These are phyloP conservation scores for Bondarzewia mesenterica DNA, from an alignment of 1,284 basidiomycete species.

Conservation along the genomic window DNA sequence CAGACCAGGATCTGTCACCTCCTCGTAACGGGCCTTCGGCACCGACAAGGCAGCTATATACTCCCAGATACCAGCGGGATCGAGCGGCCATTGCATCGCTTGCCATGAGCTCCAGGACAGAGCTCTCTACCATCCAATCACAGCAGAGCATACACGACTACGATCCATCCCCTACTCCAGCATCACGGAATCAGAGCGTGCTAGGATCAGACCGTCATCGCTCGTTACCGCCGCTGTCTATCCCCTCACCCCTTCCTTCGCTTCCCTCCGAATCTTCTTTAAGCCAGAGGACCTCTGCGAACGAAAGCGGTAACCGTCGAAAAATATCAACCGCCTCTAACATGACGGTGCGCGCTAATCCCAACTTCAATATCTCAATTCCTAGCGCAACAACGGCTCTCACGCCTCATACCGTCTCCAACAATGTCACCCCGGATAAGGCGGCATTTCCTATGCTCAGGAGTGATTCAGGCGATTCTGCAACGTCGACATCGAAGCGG, in stretches of 20 bases:
- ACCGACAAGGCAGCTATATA: constrained; percentile 39
- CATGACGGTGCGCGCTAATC: constrained; percentile 42
- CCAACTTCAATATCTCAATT: constrained; percentile 38
- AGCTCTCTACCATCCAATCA: constrained; percentile 29
- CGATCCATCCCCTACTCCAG: constrained; percentile 63
- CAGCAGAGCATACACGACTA: constrained; percentile 36
- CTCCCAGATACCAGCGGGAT: constrained; percentile 36
- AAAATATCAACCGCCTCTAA: constrained; percentile 42
- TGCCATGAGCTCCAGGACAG: constrained; percentile 11
- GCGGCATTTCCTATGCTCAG: constrained; percentile 34
- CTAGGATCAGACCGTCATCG: constrained; percentile 26
- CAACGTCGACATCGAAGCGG: constrained; percentile 16
- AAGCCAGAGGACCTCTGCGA: constrained; percentile 19
- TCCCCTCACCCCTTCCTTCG: constrained; percentile 50
- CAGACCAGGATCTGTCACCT: constrained; percentile 14
- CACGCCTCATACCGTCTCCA: constrained; percentile 56
- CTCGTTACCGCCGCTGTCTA: constrained; percentile 37
- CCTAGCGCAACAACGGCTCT: constrained; percentile 60
- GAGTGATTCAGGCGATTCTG: constrained; percentile 31
- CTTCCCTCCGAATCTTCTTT: constrained; percentile 49
- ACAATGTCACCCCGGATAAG: constrained; percentile 26
- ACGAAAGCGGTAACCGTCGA: constrained; percentile 25
- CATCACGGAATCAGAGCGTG: constrained; percentile 29
- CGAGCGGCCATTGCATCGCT: constrained; percentile 10
- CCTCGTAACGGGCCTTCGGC: constrained; percentile 15